Base-by-base conservation (phyloP, 768 basidiomycete genomes). In the Russula vinacea region DNA sequence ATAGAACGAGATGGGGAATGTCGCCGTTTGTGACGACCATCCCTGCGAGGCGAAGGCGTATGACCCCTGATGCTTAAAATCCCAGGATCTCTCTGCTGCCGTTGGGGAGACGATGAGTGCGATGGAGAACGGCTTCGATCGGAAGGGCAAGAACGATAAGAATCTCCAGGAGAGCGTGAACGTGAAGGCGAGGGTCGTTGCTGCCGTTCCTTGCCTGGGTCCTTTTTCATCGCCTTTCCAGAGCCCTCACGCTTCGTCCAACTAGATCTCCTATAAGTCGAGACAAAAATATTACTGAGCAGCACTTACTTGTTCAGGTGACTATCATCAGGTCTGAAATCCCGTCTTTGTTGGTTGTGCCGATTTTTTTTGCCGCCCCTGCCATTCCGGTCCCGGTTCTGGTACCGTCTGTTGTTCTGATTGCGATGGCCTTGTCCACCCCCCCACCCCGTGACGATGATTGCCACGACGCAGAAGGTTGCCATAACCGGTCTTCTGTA, bases 401-500 rank as follows among this genome's bases (percentile, higher is more conserved):
- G 60, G 68, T 79, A 77, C 42, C 74, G 72, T 57, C 77, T 77
- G 42, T 70, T 68, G 26, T 73, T 74, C 29, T 74, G 74, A 62
- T 65, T 72, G 55, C 80, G 78, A 59, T 83, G 66, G 32, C 62
- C 74, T 33, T 70, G 67, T 24, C 76, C 77, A 29, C 74, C 50
- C 16, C 54, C 42, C 79, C 58, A 14, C 53, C 68, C 42, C 71
- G 60, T 19, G 68, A 62, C 13, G 67, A 78, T 56, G 81, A 72
- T 64, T 85, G 81, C 88, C 88, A 90, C 6, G 81, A 79, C 29
- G 85, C 81, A 42, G 85, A 86, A 62, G 88, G 88, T 68, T 88
- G 87, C 88, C 88, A 90, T 62, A 84, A 76, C 56, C 88, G 82
- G 57, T 87, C 83, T 71, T 82, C 81, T 22, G 71, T 44, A 16